Evolutionary conservation across 371 early-diverging fungal species (phyloP).

Genomic region (Mortierella sp.): DNA sequence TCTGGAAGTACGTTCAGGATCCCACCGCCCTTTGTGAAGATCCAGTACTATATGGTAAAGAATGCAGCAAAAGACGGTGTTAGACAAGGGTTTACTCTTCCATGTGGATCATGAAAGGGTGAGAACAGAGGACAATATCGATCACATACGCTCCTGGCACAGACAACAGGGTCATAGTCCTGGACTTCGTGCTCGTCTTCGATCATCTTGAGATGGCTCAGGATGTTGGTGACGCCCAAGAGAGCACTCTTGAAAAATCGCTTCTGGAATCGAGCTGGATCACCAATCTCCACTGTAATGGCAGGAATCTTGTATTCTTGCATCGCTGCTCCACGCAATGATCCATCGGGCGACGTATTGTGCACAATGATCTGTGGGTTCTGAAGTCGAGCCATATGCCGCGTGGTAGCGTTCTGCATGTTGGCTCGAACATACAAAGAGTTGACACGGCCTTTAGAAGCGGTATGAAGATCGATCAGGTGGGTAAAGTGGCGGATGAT

Average conservation of each 20-base stretch:
- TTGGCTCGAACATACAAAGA: constrained; percentile 90
- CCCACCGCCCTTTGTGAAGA: constrained; percentile 62
- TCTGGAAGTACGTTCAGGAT: constrained; percentile 78
- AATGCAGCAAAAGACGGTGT: background rate
- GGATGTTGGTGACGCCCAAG: constrained; percentile 72
- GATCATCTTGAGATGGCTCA: constrained; percentile 71
- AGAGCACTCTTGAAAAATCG: constrained; percentile 74
- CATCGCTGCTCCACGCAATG: constrained; percentile 86
- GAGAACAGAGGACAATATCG: background rate
- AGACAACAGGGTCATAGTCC: constrained; percentile 68
- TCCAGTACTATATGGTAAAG: constrained; percentile 69
- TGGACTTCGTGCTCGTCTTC: constrained; percentile 57
- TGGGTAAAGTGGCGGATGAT: constrained; percentile 84
- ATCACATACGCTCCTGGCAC: constrained; percentile 62
- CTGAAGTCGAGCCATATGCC: constrained; percentile 84
- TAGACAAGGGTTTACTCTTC: no score
- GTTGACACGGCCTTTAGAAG: constrained; percentile 87
- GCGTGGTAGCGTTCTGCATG: constrained; percentile 81
- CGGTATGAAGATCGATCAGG: constrained; percentile 90
- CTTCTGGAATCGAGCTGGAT: constrained; percentile 81
- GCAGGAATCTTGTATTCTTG: constrained; percentile 79
- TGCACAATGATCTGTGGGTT: constrained; percentile 84
- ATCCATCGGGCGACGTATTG: constrained; percentile 74
- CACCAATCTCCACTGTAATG: constrained; percentile 90
- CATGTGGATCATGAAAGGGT: no score